phyloP scores from a whole-genome alignment of 2,329 filamentous ascomycete genomes.

The Hymenoscyphus repandus region DNA sequence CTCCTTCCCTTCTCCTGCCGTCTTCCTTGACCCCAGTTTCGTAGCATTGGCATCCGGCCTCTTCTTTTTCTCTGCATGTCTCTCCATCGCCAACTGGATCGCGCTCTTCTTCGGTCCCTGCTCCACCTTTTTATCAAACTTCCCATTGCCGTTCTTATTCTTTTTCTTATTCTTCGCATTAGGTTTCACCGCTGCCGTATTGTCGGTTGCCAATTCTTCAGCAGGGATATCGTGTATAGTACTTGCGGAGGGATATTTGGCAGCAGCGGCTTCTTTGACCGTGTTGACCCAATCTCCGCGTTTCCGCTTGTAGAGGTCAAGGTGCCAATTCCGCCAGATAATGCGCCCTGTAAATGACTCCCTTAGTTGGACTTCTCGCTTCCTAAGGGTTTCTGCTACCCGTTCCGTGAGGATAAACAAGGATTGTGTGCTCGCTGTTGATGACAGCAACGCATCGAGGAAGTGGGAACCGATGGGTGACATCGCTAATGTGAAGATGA shows the following conservation, averaged over 20 bases:
- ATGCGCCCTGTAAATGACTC: conserved; percentile 60
- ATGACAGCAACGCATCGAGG: conserved; percentile 57
- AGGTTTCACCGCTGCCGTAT: background rate
- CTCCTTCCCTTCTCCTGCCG: conserved; percentile 8
- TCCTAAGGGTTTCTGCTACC: conserved; percentile 57
- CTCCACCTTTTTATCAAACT: conserved; percentile 4
- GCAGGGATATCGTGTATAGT: background rate
- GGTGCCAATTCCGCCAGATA: conserved; percentile 70
- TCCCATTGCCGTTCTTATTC: conserved; percentile 6
- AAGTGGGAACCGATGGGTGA: conserved; percentile 61
- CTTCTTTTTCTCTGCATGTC: conserved; percentile 27
- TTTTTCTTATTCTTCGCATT: conserved; percentile 9
- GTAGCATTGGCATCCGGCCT: background rate
- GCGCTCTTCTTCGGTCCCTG: conserved; percentile 21
- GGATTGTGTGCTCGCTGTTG: conserved; percentile 16
- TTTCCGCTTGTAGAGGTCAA: conserved; percentile 64
- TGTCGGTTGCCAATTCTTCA: background rate
- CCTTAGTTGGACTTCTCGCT: conserved; percentile 54
- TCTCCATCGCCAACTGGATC: conserved; percentile 29
- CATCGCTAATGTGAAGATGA: conserved; percentile 36
- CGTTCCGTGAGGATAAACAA: conserved; percentile 64
- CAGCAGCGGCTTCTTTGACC: conserved; percentile 37
- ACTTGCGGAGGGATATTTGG: background rate
- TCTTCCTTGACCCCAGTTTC: conserved; percentile 3
- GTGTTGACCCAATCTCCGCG: conserved; percentile 59